Percentiles rank a stretch among this genome's conserved stretches.
These are phyloP conservation scores for Diaporthe eres DNA, from an alignment of 2,329 filamentous ascomycete species.

Conservation along the genomic window DNA sequence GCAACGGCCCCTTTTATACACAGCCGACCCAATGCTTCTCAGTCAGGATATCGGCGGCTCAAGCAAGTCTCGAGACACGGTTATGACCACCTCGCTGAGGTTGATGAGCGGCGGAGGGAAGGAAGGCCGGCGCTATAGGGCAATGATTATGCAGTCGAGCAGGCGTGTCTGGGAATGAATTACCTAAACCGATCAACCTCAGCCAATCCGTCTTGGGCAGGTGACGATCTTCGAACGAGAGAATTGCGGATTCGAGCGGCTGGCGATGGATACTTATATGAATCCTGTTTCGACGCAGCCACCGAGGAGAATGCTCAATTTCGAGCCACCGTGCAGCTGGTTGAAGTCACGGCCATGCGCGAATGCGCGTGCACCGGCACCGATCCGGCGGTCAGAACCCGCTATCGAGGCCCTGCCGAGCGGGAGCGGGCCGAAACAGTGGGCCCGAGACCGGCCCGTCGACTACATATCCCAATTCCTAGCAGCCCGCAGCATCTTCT, in stretches of 20 bases:
- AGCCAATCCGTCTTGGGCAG: slow-evolving; percentile 15
- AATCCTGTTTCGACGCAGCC: background rate
- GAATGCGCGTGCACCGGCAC: slow-evolving; percentile 5
- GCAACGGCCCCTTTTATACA: background rate
- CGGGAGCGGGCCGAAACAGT: slow-evolving; percentile 11
- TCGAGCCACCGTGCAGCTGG: background rate
- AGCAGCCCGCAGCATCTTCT: too few species aligned
- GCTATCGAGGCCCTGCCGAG: background rate
- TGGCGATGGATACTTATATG: background rate
- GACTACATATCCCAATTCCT: background rate
- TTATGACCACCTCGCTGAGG: background rate
- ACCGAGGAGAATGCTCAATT: background rate
- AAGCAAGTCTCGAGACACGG: background rate
- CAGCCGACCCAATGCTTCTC: background rate
- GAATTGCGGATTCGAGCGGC: background rate
- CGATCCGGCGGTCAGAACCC: background rate
- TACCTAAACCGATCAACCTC: slow-evolving; percentile 8
- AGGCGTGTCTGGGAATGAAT: slow-evolving; percentile 5
- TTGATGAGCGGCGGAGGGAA: background rate
- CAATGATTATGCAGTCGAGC: slow-evolving; percentile 29
- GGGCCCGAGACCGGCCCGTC: background rate
- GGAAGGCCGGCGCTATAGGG: slow-evolving; percentile 19
- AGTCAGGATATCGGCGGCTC: slow-evolving; percentile 18
- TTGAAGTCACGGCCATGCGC: background rate
- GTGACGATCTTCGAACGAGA: background rate